phyloP scores from a whole-genome alignment of 2,329 filamentous ascomycete species.

The Ceratocystis destructans region DNA sequence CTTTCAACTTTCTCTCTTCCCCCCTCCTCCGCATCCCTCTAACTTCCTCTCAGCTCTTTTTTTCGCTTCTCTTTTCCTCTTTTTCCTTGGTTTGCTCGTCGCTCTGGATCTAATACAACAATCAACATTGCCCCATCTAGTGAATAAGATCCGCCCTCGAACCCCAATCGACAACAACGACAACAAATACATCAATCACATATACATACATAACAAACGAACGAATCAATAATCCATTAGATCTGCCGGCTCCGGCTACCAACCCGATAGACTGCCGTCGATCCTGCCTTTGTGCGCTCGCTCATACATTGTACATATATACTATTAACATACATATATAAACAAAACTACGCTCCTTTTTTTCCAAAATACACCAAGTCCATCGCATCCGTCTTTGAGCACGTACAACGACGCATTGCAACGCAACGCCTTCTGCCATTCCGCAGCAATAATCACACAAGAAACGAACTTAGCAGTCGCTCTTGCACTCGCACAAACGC shows the following conservation, averaged over 20 bases:
- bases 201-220: background rate
- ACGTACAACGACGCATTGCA: background rate
- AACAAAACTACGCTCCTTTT: background rate
- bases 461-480: too few species aligned
- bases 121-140: background rate
- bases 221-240: background rate
- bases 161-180: background rate
- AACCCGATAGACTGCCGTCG: background rate
- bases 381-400: too few species aligned
- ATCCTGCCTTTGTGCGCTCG: background rate
- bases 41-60: background rate
- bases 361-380: background rate
- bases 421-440: background rate
- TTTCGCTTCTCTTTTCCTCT: background rate
- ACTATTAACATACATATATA: constrained; percentile 1
- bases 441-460: background rate
- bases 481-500: background rate
- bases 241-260: background rate
- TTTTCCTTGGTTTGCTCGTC: background rate
- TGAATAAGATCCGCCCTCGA: background rate
- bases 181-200: background rate
- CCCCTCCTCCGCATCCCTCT: background rate
- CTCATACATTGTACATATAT: background rate
- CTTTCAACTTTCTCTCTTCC: background rate
- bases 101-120: background rate